Conservation (phyloP, 805 yeast genomes). For the Geotrichum ghanense region DNA sequence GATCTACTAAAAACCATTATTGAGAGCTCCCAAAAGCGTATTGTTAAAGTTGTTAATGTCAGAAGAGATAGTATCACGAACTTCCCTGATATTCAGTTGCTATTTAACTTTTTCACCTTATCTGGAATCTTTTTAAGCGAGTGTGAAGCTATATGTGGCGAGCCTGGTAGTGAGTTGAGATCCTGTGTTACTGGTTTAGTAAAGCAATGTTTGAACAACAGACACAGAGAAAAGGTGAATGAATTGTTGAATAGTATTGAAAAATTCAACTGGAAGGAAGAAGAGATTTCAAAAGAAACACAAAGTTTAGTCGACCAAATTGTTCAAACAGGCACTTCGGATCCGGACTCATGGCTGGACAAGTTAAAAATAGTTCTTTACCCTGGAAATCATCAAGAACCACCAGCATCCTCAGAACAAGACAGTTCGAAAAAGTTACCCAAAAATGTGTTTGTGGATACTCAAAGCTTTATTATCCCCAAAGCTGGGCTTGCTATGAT, state of each 20-base stretch:
- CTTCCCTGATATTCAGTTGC: constrained; percentile 26
- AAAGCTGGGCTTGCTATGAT: constrained; percentile 35
- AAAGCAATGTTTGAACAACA: constrained; percentile 42
- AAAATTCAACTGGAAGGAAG: constrained; percentile 72
- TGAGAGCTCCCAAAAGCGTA: constrained; percentile 58
- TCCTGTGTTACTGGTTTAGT: constrained; percentile 60
- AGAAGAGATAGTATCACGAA: constrained; percentile 46
- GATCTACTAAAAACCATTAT: constrained; percentile 55
- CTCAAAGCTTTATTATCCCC: constrained; percentile 47
- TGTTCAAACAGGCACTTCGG: constrained; percentile 34
- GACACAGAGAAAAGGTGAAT: constrained; percentile 41
- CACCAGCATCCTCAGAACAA: constrained; percentile 7
- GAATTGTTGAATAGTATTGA: constrained; percentile 41
- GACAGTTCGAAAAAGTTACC: constrained; percentile 11
- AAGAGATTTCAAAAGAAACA: constrained; percentile 36
- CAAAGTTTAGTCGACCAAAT: constrained; percentile 44
- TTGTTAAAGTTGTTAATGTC: constrained; percentile 67
- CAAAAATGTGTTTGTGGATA: constrained; percentile 32
- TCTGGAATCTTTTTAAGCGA: constrained; percentile 64
- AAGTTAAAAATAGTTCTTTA: constrained; percentile 14
- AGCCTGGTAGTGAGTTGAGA: constrained; percentile 46
- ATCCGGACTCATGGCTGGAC: constrained; percentile 39
- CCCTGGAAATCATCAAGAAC: constrained; percentile 2
- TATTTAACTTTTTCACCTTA: constrained; percentile 54
- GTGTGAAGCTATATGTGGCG: constrained; percentile 75